Conservation (phyloP, 2,329 filamentous ascomycete species). For the Fusarium gaditjirri region DNA sequence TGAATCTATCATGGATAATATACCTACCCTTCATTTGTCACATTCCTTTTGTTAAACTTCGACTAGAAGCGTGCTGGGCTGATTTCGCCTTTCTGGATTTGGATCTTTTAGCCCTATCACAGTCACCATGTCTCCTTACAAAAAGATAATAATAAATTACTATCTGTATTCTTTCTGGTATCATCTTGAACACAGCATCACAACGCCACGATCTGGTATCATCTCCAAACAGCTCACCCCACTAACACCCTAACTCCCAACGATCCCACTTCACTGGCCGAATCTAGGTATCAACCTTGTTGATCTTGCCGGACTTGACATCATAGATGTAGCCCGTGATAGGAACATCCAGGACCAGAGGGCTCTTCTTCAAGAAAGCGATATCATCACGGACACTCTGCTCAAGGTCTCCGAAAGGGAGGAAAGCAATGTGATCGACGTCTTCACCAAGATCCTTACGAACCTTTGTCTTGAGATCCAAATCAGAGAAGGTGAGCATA, state of each 20-base stretch:
- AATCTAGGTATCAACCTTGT: constrained; percentile 35
- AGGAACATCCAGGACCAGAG: constrained; percentile 69
- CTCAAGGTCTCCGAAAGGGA: constrained; percentile 72
- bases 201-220: background rate
- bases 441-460: constrained; percentile 66
- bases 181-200: background rate
- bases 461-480: constrained; percentile 65
- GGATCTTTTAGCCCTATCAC: background rate
- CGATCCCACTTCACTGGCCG: background rate
- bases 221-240: background rate
- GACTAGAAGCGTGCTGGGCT: accelerated
- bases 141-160: background rate
- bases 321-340: constrained; percentile 83
- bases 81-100: background rate
- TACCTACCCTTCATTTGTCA: background rate
- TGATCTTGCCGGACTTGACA: constrained; percentile 73
- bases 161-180: background rate
- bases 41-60: background rate
- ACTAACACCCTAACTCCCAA: background rate
- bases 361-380: constrained; percentile 66
- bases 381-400: constrained; percentile 75
- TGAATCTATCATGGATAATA: no score
- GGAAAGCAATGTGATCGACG: constrained; percentile 68
- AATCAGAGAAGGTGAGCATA: constrained; percentile 75
- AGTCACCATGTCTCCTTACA: background rate